Evolutionary conservation across 73 alveolate species (phyloP).

Genomic region (Stentor roeselii): DNA sequence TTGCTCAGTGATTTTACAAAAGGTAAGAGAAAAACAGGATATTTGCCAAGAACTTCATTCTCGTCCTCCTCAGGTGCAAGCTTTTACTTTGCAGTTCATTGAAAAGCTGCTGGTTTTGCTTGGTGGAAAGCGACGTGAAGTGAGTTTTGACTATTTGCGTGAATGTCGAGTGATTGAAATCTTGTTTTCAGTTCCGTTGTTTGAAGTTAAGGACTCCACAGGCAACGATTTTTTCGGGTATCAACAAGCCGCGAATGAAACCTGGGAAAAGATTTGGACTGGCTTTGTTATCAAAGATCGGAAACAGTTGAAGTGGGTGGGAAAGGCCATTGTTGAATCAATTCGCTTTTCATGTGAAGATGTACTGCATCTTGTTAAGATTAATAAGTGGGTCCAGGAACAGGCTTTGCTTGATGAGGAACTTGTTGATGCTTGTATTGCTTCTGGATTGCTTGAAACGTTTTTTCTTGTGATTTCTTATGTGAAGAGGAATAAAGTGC

Average conservation of each 20-base stretch:
- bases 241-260: not conserved
- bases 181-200: slow-evolving; percentile 10
- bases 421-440: not conserved
- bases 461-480: not conserved
- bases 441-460: not conserved
- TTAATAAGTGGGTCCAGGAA: not conserved
- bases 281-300: no score
- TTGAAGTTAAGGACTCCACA: not conserved
- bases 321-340: slow-evolving; percentile 6
- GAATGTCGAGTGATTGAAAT: not conserved
- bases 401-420: not conserved
- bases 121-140: not conserved
- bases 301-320: not conserved
- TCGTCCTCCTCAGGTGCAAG: slow-evolving; percentile 11
- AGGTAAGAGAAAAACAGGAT: slow-evolving; percentile 30
- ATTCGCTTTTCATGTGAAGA: not conserved
- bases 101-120: not conserved
- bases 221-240: not conserved
- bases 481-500: not conserved
- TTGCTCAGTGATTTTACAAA: slow-evolving; percentile 35
- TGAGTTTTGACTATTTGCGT: not conserved
- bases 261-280: slow-evolving; percentile 13
- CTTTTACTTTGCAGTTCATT: slow-evolving; percentile 17
- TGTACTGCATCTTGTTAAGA: not conserved
- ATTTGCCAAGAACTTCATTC: not conserved